Percentiles rank a stretch among this genome's conserved stretches.
phyloP scores from a whole-genome alignment of 805 yeast genomes.

The Barnettozyma siamensis region DNA sequence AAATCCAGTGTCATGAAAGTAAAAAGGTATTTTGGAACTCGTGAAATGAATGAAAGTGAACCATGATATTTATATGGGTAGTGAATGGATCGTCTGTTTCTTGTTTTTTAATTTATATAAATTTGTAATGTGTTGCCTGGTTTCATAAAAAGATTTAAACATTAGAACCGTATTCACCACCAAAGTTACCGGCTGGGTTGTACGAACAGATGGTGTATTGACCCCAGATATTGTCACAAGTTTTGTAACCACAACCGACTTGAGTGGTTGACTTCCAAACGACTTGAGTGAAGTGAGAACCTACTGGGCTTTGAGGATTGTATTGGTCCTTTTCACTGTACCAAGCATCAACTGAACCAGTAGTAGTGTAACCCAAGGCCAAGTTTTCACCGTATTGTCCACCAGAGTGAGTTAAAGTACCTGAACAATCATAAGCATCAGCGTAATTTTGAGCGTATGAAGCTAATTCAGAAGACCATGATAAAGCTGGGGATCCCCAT shows the following conservation, averaged over 20 bases:
- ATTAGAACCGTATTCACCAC: slow-evolving; percentile 42
- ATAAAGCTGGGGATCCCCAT: slow-evolving; percentile 38
- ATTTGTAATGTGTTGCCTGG: too few relatives aligned
- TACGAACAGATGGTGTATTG: slow-evolving; percentile 72
- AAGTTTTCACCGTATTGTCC: slow-evolving; percentile 79
- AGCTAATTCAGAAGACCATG: slow-evolving; percentile 45
- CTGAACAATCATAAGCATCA: slow-evolving; percentile 52
- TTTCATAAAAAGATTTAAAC: slow-evolving; percentile 11
- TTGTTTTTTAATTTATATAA: neutral
- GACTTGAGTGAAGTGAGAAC: slow-evolving; percentile 84
- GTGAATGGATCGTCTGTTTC: neutral
- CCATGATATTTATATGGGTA: neutral
- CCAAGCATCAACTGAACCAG: slow-evolving; percentile 68
- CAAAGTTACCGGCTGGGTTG: slow-evolving; percentile 65
- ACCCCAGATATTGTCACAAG: slow-evolving; percentile 51
- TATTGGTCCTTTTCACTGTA: slow-evolving; percentile 58
- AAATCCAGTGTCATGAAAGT: too few relatives aligned
- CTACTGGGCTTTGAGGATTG: slow-evolving; percentile 45
- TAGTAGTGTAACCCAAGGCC: slow-evolving; percentile 60
- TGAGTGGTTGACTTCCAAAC: slow-evolving; percentile 67
- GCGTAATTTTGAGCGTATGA: slow-evolving; percentile 49
- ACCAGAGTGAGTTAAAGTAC: slow-evolving; percentile 57
- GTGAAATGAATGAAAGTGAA: neutral
- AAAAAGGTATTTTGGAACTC: too few relatives aligned
- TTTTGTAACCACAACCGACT: slow-evolving; percentile 71